Base-by-base conservation (phyloP, 495 filamentous ascomycete genomes). In the Letharia columbiana region DNA sequence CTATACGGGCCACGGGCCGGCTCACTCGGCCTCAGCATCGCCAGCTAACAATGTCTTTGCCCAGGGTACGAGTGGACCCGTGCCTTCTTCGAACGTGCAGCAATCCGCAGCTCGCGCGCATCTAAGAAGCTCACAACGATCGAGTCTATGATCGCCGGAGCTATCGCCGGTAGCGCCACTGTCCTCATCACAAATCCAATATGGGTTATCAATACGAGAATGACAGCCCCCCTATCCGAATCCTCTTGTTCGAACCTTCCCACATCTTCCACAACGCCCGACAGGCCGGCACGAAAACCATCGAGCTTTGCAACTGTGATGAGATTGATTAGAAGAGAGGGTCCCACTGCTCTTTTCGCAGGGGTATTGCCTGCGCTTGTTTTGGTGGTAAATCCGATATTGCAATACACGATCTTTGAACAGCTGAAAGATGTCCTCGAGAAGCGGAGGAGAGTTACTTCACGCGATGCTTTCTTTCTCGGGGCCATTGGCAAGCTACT, bases 351-450 rank as follows among this genome's bases (percentile, higher is more conserved):
- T 0, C 83, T 99, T 15, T 98, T 99, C 72, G 85, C 91, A 3
- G 94, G 94, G 33, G 92, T 99, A 39, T 81, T 96, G 50, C 94
- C 94, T 18, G 94, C 95, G 3, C 81, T 99, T 59, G 84, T 99
- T 63, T 77, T 99, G 62, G 94, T 99, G 63, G 90, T 96, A 74
- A 99, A 99, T 77, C 94, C 94, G 3, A 99, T 99, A 67, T 77
- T 99, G 67, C 95, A 98, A 77, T 99, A 99, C 73, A 99, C 95
- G 20, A 89, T 99, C 58, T 99, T 97, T 69, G 94, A 99, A 81
- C 92, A 97, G 78, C 77, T 99, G 79, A 97, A 96, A 82, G 88
- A 90, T 68, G 64, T 82, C 17, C 73, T 91, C 42, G 87, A 89
- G 75, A 86, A 83, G 68, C 81, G 85, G 28, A 77, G 84, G 31